Evolutionary conservation across 345 rosid genomes (phyloP), one percentile per base, ranked within the genome.

Genomic region (Syzygium grande): DNA sequence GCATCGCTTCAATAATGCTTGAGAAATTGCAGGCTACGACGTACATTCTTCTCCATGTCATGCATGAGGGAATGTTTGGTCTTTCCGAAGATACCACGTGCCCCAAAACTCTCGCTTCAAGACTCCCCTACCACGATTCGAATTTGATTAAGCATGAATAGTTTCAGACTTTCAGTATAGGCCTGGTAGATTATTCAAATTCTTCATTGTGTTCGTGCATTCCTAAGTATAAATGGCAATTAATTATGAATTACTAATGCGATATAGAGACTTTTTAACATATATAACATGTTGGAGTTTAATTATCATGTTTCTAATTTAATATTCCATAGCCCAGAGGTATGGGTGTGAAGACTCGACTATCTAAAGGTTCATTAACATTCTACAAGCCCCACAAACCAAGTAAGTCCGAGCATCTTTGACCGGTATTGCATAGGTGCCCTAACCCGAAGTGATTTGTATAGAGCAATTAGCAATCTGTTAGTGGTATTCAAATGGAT

Each of bases 391-490:
- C 3, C 22, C 27, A 34, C 38, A 14, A 73, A 38, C 11, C 14
- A 2, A 73, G 19, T 73, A 73, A 34, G 6, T 2, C 0, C 0
- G 19, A 0, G 38, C 4, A 34, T 34, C 4, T 34, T 68, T 68
- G 7, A 34, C 0, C 0, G 1, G 2, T 68, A 30, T 17, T 30
- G 4, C 43, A 16, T 11, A 34, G 34, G 1, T 1, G 0, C 2
- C 23, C 5, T 16, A 6, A 30, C 6, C 1, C 1, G 15, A 17
- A 30, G 23, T 43, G 9, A 1, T 68, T 68, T 30, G 12, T 34
- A 34, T 5, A 68, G 38, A 68, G 27, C 27, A 56, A 25, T 58
- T 58, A 58, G 14, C n/a, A 58, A 58, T 5, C 11, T 9, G 11
- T 23, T 58, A 58, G 29, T 25, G 3, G 11, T 4, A 73, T 38